phyloP scores from a whole-genome alignment of 805 yeast species.

The Ogataea corticis region DNA sequence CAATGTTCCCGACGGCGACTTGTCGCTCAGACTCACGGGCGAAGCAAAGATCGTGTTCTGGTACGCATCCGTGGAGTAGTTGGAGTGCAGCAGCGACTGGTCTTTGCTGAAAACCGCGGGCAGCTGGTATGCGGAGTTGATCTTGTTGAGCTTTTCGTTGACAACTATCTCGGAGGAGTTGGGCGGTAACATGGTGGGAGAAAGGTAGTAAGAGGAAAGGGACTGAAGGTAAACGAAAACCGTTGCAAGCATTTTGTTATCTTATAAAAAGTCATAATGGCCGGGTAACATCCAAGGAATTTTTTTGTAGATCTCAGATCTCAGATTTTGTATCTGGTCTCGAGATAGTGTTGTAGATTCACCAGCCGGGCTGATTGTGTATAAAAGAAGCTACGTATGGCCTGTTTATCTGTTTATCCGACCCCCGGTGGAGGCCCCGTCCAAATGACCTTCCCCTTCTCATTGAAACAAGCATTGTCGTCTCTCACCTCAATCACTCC shows the following conservation, averaged over 20 bases:
- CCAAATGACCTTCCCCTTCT: conserved; percentile 49
- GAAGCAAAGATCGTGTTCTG: conserved; percentile 28
- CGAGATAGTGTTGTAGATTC: no score
- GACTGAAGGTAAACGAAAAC: no score
- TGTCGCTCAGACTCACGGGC: conserved; percentile 20
- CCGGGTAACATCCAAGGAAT: no score
- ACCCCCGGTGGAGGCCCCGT: conserved; percentile 52
- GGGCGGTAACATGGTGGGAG: conserved; percentile 4
- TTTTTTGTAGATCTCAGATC: no score
- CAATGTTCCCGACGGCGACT: conserved; percentile 19
- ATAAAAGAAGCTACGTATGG: no score
- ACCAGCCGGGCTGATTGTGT: no score
- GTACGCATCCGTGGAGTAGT: conserved; percentile 22
- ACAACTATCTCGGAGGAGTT: conserved; percentile 8
- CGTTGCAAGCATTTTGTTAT: no score
- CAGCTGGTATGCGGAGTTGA: conserved; percentile 25
- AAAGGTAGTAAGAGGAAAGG: no score
- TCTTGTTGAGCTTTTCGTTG: conserved; percentile 19
- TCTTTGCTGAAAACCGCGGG: conserved; percentile 20
- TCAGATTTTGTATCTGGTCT: no score
- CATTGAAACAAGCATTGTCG: conserved; percentile 60
- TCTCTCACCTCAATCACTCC: conserved; percentile 65
- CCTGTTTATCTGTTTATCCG: no score
- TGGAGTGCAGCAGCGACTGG: conserved; percentile 20
- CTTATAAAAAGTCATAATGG: no score